These are phyloP conservation scores for Pleomassaria siparia DNA, from an alignment of 2,329 filamentous ascomycete species.

Conservation along the genomic window DNA sequence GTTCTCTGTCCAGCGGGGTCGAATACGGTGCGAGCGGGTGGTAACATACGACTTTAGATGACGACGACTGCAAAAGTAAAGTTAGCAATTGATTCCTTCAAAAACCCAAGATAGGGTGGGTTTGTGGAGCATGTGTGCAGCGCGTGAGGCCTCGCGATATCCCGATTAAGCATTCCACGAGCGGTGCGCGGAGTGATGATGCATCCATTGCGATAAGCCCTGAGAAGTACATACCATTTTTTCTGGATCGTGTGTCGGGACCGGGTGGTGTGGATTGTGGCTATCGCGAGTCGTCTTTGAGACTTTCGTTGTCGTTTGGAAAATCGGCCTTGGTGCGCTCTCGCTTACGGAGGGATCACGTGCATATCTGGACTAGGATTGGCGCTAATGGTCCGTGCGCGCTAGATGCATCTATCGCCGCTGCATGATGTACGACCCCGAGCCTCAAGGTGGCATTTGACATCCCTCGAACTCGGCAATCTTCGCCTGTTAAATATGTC, in stretches of 20 bases:
- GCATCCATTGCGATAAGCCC: slow-evolving; percentile 9
- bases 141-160: not conserved
- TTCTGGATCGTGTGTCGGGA: slow-evolving; percentile 39
- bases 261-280: slow-evolving; percentile 36
- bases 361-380: not conserved
- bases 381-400: slow-evolving; percentile 4
- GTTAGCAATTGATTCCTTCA: slow-evolving; percentile 25
- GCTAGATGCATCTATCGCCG: slow-evolving; percentile 3
- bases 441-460: slow-evolving; percentile 2
- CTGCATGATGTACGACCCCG: not conserved
- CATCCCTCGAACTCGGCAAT: not conserved
- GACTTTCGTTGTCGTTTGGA: slow-evolving; percentile 20
- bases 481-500: slow-evolving; percentile 30
- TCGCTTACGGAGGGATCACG: slow-evolving; percentile 9
- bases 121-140: not conserved
- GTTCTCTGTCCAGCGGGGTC: slow-evolving; percentile 35
- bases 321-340: slow-evolving; percentile 24
- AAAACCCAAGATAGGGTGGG: not conserved
- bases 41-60: slow-evolving; percentile 65
- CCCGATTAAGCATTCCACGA: not conserved
- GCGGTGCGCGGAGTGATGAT: not conserved
- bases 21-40: slow-evolving; percentile 14
- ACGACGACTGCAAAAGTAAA: slow-evolving; percentile 58
- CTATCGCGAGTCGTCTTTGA: slow-evolving; percentile 42
- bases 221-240: slow-evolving; percentile 40